Conservation (phyloP, 2,329 filamentous ascomycete species). For the Alternaria solani region DNA sequence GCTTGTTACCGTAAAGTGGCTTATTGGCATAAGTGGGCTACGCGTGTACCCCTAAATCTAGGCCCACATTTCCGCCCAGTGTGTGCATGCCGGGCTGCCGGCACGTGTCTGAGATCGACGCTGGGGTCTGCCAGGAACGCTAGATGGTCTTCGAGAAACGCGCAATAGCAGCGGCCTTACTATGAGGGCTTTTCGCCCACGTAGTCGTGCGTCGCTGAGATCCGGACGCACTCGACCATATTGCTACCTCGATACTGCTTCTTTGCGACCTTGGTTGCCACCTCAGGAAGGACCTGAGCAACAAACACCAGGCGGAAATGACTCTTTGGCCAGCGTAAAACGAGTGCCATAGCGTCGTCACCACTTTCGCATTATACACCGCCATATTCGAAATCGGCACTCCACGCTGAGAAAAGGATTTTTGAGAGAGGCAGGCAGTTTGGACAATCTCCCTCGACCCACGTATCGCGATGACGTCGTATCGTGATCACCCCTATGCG, state of each 20-base stretch:
- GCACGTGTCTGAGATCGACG: slow-evolving; percentile 6
- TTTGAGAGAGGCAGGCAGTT: neutral
- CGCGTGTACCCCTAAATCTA: neutral
- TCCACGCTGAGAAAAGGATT: neutral
- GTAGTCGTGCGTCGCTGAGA: neutral
- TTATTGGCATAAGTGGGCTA: neutral
- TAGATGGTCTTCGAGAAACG: slow-evolving; percentile 13
- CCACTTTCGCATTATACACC: neutral
- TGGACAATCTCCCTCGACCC: neutral
- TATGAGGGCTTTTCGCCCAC: slow-evolving; percentile 5
- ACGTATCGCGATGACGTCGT: slow-evolving; percentile 29
- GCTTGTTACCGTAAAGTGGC: neutral
- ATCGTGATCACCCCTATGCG: slow-evolving; percentile 28
- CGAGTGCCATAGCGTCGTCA: neutral
- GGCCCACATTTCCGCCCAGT: slow-evolving; percentile 8
- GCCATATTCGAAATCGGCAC: neutral
- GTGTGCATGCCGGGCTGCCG: slow-evolving; percentile 1
- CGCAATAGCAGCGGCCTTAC: slow-evolving; percentile 12
- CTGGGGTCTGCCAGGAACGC: slow-evolving; percentile 5
- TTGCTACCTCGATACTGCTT: neutral
- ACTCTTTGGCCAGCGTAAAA: slow-evolving; percentile 1
- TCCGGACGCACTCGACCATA: neutral
- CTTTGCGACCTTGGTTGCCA: neutral
- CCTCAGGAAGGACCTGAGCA: slow-evolving; percentile 1
- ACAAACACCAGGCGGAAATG: neutral